Evolutionary conservation across 768 basidiomycete genomes (phyloP), one percentile per base, ranked within the genome.

Genomic region (Dentipellis sp.): DNA sequence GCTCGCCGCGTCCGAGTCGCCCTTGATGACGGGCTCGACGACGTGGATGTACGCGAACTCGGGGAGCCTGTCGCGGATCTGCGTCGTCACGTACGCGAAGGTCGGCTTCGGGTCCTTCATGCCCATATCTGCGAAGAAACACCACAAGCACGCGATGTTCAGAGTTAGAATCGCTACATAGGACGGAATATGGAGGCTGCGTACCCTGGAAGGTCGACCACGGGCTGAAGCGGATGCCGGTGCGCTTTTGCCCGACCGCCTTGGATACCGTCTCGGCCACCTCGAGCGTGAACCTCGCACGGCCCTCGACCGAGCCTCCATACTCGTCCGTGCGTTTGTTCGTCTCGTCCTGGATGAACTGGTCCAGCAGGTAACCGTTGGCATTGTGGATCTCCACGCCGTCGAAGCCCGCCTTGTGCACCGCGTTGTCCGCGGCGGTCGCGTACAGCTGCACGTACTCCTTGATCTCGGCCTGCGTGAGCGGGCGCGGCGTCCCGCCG

Each of bases 251-350:
- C 0, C 87, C 86, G 38, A 88, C 67, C 1, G 77, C 76, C 0
- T 72, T 64, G 3, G 68, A 70, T 1, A 86, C 68, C 1, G 79
- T 80, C 37, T 78, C 72, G 7, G 81, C 64, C 39, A 85, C 70
- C 57, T 84, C 80, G 6, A 84, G 68, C 0, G 67, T 63, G 64
- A 90, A 88, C 23, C 79, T 72, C 1, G 74, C 70, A 5, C 88
- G 72, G 55, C 78, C 79, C 65, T 84, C 79, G 29, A 87, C 68
- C 47, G 75, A 77, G 2, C 88, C 88, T 0, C 88, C 88, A 65
- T 84, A 91, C 47, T 75, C 69, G 64, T 88, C 86, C 7, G 76
- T 79, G 14, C 84, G 75, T 4, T 74, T 62, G 66, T 88, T 87
- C 37, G 71, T 71, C n/a, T 72, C 64, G 23, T 77, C 71, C 61